Base-by-base conservation (phyloP, 2,329 filamentous ascomycete species). In the Paecilomyces dactylethromorphus region DNA sequence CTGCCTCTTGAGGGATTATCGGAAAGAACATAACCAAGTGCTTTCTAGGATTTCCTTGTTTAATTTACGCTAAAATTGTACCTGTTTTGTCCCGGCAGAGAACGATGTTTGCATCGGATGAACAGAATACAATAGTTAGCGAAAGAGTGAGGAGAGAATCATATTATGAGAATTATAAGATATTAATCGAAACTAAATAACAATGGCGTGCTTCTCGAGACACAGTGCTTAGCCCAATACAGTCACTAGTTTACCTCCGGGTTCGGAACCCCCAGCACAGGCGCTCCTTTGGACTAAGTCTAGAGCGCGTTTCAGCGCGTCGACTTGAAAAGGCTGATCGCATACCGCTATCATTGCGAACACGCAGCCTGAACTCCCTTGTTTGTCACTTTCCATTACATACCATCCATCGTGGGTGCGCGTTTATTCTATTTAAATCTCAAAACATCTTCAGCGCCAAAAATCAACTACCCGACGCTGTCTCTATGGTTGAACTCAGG, bases 401-500 rank as follows among this genome's bases (percentile, higher is more conserved):
- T 12, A 32, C 11, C 31, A 11, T 11, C 11, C 31, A 6, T 32
- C 1, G 31, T 11, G 2, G 13, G 32, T 33, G 10, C 32, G 26
- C 33, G 26, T 35, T 45, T 32, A 39, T 18, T 35, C n/a, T 24
- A 32, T 57, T 56, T 51, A 11, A 52, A 53, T 56, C 50, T 26
- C 26, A 21, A n/a, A 39, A 15, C 6, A n/a, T 21, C 15, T 2
- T 22, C 18, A n/a, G 3, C 12, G 10, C 15, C 15, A 45, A 21
- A 45, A 5, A 45, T 10, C 18, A 18, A 18, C 15, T 8, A 18
- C 39, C n/a, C 24, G 21, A 29, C 49, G 26, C 32, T 29, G 29
- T 59, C 29, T 61, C 57, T 45, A 75, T 76, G 71, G 83, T 85
- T 62, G 84, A 86, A 73, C 79, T 87, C 55, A 81, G 84, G 70